A percentile compares a stretch with the other conserved stretches of the same genome.
phyloP scores from a whole-genome alignment of 2,329 filamentous ascomycete species.

The Cercospora canescens region DNA sequence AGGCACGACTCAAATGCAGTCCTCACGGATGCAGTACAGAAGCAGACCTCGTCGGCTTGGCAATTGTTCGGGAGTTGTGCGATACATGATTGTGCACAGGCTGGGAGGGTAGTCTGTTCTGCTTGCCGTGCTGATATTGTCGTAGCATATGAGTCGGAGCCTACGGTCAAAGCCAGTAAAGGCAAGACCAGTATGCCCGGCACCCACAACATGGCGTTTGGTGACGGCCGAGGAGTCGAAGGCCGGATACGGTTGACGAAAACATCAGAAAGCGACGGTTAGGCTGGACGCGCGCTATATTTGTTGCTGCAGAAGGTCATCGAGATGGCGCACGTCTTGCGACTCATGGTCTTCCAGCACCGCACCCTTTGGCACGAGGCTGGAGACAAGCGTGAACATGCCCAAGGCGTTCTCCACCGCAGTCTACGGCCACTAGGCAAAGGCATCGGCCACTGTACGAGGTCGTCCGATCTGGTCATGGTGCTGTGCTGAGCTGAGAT shows the following conservation, averaged over 20 bases:
- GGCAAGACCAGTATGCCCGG: conserved; percentile 19
- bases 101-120: conserved; percentile 7
- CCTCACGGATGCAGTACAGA: conserved; percentile 9
- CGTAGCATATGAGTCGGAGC: conserved; percentile 11
- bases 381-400: conserved; percentile 10
- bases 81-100: conserved; percentile 15
- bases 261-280: conserved; percentile 3
- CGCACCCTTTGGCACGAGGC: conserved; percentile 7
- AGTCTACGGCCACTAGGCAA: not conserved
- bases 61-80: conserved; percentile 8
- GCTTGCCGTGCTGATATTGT: conserved; percentile 12
- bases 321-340: conserved; percentile 17
- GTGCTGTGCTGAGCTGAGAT: conserved; percentile 7
- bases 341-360: conserved; percentile 15
- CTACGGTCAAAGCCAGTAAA: conserved; percentile 16
- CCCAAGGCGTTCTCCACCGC: conserved; percentile 8
- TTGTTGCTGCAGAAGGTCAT: conserved; percentile 9
- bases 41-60: conserved; percentile 12
- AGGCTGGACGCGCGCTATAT: conserved; percentile 16
- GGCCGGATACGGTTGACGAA: conserved; percentile 13
- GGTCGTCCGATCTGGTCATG: conserved; percentile 6
- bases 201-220: conserved; percentile 13
- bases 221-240: conserved; percentile 11
- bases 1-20: conserved; percentile 14
- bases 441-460: not conserved